These are phyloP conservation scores for Planoprotostelium fungivorum DNA, from an alignment of 78 protist genomes.

Conservation along the genomic window DNA sequence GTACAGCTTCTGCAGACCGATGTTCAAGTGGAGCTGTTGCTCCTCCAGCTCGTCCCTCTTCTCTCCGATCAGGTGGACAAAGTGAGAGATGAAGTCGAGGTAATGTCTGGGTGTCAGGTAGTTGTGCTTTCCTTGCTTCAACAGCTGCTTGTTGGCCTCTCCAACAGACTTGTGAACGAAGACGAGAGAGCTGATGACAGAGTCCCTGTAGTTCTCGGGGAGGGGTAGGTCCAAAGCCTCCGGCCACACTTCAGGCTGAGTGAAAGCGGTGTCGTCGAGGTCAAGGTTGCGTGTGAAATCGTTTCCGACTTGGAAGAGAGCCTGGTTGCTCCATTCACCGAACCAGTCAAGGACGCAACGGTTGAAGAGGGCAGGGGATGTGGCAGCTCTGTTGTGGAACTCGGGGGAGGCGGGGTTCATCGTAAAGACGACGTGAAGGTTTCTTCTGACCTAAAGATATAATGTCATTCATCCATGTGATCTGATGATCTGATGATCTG, in stretches of 20 bases:
- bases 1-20: slow-evolving; percentile 83
- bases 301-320: slow-evolving; percentile 83
- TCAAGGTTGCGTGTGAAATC: slow-evolving; percentile 82
- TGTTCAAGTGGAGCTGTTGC: slow-evolving; percentile 88
- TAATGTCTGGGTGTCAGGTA: slow-evolving; percentile 96
- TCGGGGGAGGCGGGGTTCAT: slow-evolving; percentile 93
- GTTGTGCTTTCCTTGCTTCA: slow-evolving; percentile 65
- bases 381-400: slow-evolving; percentile 81
- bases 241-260: slow-evolving; percentile 13
- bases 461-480: background rate
- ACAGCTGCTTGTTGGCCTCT: slow-evolving; percentile 45
- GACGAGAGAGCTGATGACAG: slow-evolving; percentile 70
- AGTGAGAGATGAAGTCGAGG: slow-evolving; percentile 92
- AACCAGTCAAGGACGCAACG: slow-evolving; percentile 97
- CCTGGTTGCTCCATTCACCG: slow-evolving; percentile 92
- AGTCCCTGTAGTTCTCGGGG: slow-evolving; percentile 55
- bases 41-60: slow-evolving; percentile 85
- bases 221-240: slow-evolving; percentile 7
- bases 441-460: slow-evolving; percentile 70
- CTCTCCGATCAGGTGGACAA: slow-evolving; percentile 60
- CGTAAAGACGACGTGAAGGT: slow-evolving; percentile 97
- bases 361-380: slow-evolving; percentile 95
- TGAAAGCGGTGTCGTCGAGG: slow-evolving; percentile 54
- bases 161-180: slow-evolving; percentile 73
- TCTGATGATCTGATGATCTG: too few species aligned